Evolutionary conservation across 345 rosid species (phyloP), one percentile per base, ranked within the genome.

Genomic region (Sisymbrium irio): DNA sequence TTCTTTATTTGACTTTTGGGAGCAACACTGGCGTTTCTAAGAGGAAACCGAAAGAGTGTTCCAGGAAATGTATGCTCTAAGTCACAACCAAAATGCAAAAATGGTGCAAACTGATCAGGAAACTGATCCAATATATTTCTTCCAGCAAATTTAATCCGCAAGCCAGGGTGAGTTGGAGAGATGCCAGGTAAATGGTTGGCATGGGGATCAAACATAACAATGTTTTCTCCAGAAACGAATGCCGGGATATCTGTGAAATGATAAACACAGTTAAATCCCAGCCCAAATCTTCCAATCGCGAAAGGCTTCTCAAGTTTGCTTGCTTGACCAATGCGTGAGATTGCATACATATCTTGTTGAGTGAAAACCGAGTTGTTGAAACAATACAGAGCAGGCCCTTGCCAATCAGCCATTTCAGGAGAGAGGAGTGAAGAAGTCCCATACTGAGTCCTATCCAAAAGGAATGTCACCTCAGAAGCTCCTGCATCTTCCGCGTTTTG

Each of bases 341-440:
- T 93, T 30, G 98, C 93, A 87, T 86, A 93, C 72, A 93, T 88
- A 84, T 93, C 98, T 78, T 93, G 96, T 57, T 92, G 83, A 72
- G 91, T 93, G 80, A 93, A 93, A 79, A 93, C 87, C 40, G 98
- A 89, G 78, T 93, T 85, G 85, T 91, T 93, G 84, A 85, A 93
- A 81, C 98, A 90, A 80, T 89, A 93, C 69, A 93, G 75, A 18
- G 98, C 98, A 79, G 98, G 96, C 73, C 98, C 98, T 82, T 93
- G 98, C 98, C 97, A 93, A 66, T 93, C 97, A 18, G 89, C 97
- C 98, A 93, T 93, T 82, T 89, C 96, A 56, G 98, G 98, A 75
- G 97, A 93, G 60, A 93, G 97, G 80, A 93, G 87, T 50, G 98
- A 93, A 76, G 98, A 93, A 65, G 93, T 85, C 64, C 97, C 98